Base-by-base conservation (phyloP, 1,284 basidiomycete genomes). In the Ceratobasidium sp. region DNA sequence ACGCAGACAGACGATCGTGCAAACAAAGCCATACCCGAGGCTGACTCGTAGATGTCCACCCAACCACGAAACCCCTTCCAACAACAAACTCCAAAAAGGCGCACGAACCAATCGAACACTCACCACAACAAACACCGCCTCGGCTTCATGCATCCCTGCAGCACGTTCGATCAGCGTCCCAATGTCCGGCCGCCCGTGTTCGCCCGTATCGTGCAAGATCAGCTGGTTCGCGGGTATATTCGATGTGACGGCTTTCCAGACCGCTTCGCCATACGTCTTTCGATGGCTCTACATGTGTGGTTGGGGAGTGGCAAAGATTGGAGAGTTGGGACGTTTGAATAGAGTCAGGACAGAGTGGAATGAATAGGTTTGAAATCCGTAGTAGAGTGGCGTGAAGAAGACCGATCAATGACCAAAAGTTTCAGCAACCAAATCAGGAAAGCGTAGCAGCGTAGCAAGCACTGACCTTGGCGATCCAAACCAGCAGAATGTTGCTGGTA, bases 381-480 rank as follows among this genome's bases (percentile, higher is more conserved):
- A 18, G 18, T 10, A 18, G 18, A 4, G 18, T 45, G 43, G 43
- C 43, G 36, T 39, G 16, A n/a, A 53, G 50, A 53, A 53, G 50
- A 53, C 18, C n/a, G 43, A 18, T 45, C 43, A 45, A 3, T 18
- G 36, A 6, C 36, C 36, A 4, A 41, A 5, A 59, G 36, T 16
- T 39, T 28, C 36, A 43, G 23, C 34, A 36, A 10, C 26, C 39
- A 39, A 16, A 50, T 21, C 18, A 50, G n/a, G 16, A 5, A 16
- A 18, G 6, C 16, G 21, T 0, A 21, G 10, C 18, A 21, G n/a
- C 14, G 5, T 2, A 23, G 39, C 9, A 39, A n/a, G 43, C 1
- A 30, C 57, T 8, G 43, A 69, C 65, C 65, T 71, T 71, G 32
- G 55, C 67, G 21, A 71, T 71, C 67, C 67, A 71, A 41, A 71